Conservation (phyloP, 768 basidiomycete genomes). For the Auricularia heimuer region DNA sequence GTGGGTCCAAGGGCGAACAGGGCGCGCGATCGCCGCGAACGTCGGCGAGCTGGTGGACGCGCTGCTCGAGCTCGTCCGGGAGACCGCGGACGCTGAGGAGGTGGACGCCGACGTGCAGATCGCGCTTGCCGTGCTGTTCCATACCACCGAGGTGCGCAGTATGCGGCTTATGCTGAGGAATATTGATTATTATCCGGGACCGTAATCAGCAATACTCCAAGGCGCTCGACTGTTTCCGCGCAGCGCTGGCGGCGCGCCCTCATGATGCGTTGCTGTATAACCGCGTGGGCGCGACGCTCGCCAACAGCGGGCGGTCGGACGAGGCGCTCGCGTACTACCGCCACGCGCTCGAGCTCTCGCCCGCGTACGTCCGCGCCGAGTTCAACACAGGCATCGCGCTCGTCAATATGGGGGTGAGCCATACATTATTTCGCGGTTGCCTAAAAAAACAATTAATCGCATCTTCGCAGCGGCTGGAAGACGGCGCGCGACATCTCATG, state of each 20-base stretch:
- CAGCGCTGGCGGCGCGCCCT: conserved; percentile 80
- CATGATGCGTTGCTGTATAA: conserved; percentile 93
- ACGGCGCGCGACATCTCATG: conserved; percentile 78
- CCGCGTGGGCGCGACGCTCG: conserved; percentile 88
- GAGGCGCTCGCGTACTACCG: conserved; percentile 85
- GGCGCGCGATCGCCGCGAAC: conserved; percentile 27
- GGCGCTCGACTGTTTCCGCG: conserved; percentile 87
- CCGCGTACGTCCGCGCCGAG: conserved; percentile 85
- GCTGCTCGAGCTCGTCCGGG: conserved; percentile 71
- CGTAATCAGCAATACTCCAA: conserved; percentile 68
- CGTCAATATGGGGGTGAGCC: conserved; percentile 67
- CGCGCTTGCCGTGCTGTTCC: conserved; percentile 86
- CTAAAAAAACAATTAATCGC: too few relatives aligned
- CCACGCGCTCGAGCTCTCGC: conserved; percentile 77
- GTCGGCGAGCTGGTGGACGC: conserved; percentile 45
- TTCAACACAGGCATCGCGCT: conserved; percentile 92
- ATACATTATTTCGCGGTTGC: too few relatives aligned
- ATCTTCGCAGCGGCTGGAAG: conserved; percentile 58
- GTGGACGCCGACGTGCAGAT: conserved; percentile 95
- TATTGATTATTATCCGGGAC: background rate
- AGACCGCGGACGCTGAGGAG: conserved; percentile 33
- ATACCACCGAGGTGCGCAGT: conserved; percentile 68
- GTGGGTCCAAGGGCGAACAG: conserved; percentile 61
- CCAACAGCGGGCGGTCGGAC: conserved; percentile 71
- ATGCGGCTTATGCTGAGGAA: too few relatives aligned